Percentiles rank a stretch among this genome's conserved stretches.
Evolutionary conservation across 176 grass and related monocot genomes (phyloP).

Genomic region (Musa beccarii): DNA sequence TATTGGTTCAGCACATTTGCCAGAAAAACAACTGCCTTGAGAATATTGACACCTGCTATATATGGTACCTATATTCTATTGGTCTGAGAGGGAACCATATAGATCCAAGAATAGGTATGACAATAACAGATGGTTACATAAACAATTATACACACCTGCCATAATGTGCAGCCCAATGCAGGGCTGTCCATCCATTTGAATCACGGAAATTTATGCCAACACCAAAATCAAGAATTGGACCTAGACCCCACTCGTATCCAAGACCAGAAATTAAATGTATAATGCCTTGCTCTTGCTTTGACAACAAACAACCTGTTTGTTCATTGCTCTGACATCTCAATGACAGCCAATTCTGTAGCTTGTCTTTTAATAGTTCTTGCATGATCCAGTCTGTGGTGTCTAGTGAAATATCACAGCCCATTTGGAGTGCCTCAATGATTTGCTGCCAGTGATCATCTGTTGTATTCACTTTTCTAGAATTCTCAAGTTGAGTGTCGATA

Average conservation of each 20-base stretch:
- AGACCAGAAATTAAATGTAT: constrained; percentile 84
- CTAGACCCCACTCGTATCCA: constrained; percentile 85
- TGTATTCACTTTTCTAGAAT: constrained; percentile 34
- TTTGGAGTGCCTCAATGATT: constrained; percentile 44
- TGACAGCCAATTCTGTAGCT: constrained; percentile 65
- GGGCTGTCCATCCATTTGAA: constrained; percentile 91
- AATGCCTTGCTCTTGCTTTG: constrained; percentile 82
- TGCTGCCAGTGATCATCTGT: constrained; percentile 39
- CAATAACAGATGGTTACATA: not conserved
- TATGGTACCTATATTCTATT: not conserved
- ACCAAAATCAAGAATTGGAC: constrained; percentile 48
- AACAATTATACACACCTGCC: constrained; percentile 55
- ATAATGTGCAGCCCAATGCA: constrained; percentile 98
- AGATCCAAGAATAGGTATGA: not conserved
- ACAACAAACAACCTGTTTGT: constrained; percentile 40
- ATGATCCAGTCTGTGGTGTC: constrained; percentile 56
- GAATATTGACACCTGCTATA: too few relatives aligned
- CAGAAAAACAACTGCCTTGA: too few relatives aligned
- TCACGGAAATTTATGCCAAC: constrained; percentile 97
- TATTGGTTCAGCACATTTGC: not conserved
- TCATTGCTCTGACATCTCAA: constrained; percentile 31
- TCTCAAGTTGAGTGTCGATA: constrained; percentile 18
- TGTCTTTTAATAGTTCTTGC: constrained; percentile 78
- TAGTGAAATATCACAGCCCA: constrained; percentile 34
- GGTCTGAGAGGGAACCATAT: not conserved